Conservation (phyloP, 257 asterid species). For the Gentiana macrophylla region DNA sequence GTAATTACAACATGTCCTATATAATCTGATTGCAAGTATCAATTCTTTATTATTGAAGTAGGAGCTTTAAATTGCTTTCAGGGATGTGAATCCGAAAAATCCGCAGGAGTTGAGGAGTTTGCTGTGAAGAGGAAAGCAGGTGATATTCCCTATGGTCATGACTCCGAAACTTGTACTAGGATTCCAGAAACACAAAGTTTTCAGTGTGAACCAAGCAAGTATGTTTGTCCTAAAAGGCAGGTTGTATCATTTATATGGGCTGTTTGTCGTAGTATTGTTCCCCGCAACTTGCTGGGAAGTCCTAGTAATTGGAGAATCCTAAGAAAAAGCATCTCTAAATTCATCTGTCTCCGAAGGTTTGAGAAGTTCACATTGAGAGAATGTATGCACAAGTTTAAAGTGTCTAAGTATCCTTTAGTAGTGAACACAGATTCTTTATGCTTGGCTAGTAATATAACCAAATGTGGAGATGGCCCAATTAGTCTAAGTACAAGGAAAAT, state of each 20-base stretch:
- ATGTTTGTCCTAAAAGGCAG: slow-evolving; percentile 52
- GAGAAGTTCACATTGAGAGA: slow-evolving; percentile 75
- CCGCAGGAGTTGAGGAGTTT: slow-evolving; percentile 9
- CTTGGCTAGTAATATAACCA: background rate
- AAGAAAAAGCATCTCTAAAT: slow-evolving; percentile 57
- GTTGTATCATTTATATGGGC: slow-evolving; percentile 87
- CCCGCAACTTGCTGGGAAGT: slow-evolving; percentile 56
- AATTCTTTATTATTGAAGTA: background rate
- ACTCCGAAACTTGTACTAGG: slow-evolving; percentile 13
- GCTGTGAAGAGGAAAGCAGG: slow-evolving; percentile 12
- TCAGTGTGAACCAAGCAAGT: slow-evolving; percentile 30
- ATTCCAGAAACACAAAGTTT: slow-evolving; percentile 16
- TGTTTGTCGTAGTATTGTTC: slow-evolving; percentile 72
- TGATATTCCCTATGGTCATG: slow-evolving; percentile 14
- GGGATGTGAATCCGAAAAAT: slow-evolving; percentile 25
- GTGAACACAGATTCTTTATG: slow-evolving; percentile 16
- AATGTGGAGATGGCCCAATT: slow-evolving; percentile 4
- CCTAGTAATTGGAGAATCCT: slow-evolving; percentile 60
- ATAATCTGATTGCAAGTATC: background rate
- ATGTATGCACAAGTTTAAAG: slow-evolving; percentile 51
- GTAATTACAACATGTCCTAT: background rate
- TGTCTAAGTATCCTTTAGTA: slow-evolving; percentile 44
- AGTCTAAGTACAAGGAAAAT: slow-evolving; percentile 10
- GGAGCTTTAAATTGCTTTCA: slow-evolving; percentile 9
- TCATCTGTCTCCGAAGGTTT: slow-evolving; percentile 62